Conservation (phyloP, 495 filamentous ascomycete species). For the Xylaria cubensis region DNA sequence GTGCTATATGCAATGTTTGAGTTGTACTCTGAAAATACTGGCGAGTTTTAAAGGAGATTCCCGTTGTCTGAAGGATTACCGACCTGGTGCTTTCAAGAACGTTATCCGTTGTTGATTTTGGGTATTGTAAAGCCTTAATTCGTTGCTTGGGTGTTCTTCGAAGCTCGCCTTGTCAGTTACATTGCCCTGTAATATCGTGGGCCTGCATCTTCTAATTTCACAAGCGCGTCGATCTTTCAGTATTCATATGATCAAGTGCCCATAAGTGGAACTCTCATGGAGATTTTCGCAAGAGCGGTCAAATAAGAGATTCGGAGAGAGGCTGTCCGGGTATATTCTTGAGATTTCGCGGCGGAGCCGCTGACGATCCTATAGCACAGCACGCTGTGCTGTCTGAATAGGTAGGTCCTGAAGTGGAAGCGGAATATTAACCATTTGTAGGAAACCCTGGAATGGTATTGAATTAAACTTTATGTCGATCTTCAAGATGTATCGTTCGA, state of each 20-base stretch:
- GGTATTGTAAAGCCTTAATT: not conserved
- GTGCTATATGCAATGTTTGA: not conserved
- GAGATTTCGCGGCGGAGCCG: not conserved
- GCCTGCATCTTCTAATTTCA: not conserved
- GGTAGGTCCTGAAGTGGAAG: not conserved
- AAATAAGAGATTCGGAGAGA: conserved; percentile 4
- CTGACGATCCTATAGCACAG: not conserved
- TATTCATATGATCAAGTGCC: not conserved
- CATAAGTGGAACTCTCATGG: not conserved
- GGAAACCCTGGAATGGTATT: not conserved
- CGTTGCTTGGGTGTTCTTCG: not conserved
- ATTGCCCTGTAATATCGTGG: not conserved
- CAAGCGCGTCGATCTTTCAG: not conserved
- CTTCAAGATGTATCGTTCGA: conserved; percentile 4
- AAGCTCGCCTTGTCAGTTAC: not conserved
- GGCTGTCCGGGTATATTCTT: not conserved
- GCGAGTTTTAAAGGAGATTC: not conserved
- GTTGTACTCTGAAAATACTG: not conserved
- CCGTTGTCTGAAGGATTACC: not conserved
- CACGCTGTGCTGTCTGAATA: not conserved
- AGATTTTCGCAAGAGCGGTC: not conserved
- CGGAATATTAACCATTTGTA: conserved; percentile 1
- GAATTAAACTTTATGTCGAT: conserved; percentile 12
- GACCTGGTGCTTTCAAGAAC: not conserved
- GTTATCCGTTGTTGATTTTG: not conserved